Evolutionary conservation across 1,139 yeast genomes (phyloP).

Genomic region (Citeromyces hawaiiensis): DNA sequence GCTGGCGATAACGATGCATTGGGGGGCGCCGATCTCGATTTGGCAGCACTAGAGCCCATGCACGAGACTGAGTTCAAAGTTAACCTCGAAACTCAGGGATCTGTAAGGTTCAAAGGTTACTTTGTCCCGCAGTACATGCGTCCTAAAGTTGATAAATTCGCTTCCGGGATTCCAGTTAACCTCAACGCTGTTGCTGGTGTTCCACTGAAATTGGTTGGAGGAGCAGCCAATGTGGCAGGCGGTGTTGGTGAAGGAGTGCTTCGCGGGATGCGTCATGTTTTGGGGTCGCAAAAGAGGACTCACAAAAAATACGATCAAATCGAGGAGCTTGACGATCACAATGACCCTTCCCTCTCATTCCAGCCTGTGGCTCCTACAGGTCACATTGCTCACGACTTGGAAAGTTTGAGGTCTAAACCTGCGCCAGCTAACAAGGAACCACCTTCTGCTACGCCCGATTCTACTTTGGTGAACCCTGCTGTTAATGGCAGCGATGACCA

Average conservation of each 20-base stretch:
- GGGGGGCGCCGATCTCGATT: constrained; percentile 37
- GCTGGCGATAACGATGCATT: constrained; percentile 53
- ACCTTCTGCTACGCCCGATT: constrained; percentile 2
- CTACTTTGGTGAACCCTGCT: constrained; percentile 8
- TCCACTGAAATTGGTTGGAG: constrained; percentile 34
- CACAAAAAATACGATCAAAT: constrained; percentile 1
- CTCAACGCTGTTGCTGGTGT: constrained; percentile 28
- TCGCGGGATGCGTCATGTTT: constrained; percentile 2
- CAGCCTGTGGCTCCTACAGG: background rate
- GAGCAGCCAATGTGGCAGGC: constrained; percentile 14
- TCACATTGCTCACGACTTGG: background rate
- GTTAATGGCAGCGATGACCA: constrained; percentile 9
- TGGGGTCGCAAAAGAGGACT: constrained; percentile 6
- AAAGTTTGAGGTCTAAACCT: constrained; percentile 1
- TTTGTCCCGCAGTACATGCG: constrained; percentile 59
- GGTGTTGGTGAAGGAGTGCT: constrained; percentile 5
- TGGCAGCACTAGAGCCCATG: constrained; percentile 31
- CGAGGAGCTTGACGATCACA: background rate
- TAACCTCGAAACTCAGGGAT: constrained; percentile 49
- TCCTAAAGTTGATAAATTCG: constrained; percentile 27
- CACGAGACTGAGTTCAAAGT: constrained; percentile 31
- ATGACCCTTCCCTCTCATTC: background rate
- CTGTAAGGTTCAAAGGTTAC: constrained; percentile 32
- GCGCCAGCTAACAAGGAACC: constrained; percentile 1
- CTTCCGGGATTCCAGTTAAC: constrained; percentile 27